Base-by-base conservation (phyloP, 192 early-diverging fungal genomes). In the Dissophora ornata region DNA sequence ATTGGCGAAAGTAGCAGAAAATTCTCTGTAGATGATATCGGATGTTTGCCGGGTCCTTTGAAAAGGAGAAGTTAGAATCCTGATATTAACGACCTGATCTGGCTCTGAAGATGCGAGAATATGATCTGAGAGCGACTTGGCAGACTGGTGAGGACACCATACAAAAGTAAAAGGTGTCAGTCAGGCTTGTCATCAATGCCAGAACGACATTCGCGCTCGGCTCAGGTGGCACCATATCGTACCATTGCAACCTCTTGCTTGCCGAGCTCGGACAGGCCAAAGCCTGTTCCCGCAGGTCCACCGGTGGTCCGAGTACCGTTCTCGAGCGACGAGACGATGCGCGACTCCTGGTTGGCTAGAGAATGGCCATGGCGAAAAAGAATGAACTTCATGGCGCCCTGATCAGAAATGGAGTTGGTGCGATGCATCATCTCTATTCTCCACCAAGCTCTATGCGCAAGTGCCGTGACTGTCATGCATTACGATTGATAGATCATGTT, bases 351-450 rank as follows among this genome's bases (percentile, higher is more conserved):
- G 50, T 89, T 89, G 32, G 88, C 85, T 7, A 85, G 53, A 0
- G 88, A 89, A 36, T 81, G 79, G 0, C 88, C 88, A 55, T 89
- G 88, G n/a, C 88, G 83, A 40, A 82, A 74, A 21, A 86, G 66
- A 19, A 77, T 57, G 59, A 77, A 49, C 28, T 67, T 67, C 73
- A 77, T 67, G 29, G 5, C 57, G 26, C n/a, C n/a, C n/a, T n/a
- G n/a, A n/a, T n/a, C n/a, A n/a, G n/a, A n/a, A n/a, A n/a, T n/a
- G n/a, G n/a, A n/a, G n/a, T n/a, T n/a, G n/a, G n/a, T n/a, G n/a
- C n/a, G n/a, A n/a, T n/a, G n/a, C n/a, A n/a, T n/a, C n/a, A n/a
- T n/a, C n/a, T n/a, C n/a, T n/a, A n/a, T n/a, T n/a, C n/a, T n/a
- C n/a, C n/a, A n/a, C n/a, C n/a, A n/a, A n/a, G n/a, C n/a, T n/a